phyloP scores from a whole-genome alignment of 83 land plant species.

The Diphasiastrum complanatum region DNA sequence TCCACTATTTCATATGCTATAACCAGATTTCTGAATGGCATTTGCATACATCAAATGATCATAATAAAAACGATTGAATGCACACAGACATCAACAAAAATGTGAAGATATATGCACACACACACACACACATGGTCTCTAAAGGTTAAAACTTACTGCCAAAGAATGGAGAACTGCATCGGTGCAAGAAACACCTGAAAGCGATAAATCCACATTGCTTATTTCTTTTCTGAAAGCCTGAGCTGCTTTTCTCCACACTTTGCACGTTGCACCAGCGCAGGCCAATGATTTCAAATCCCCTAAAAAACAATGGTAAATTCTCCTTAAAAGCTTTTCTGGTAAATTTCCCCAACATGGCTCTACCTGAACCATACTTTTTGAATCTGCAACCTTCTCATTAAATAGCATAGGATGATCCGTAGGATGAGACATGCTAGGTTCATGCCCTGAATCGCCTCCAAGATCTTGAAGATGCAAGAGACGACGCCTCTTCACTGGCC shows the following conservation, averaged over 20 bases:
- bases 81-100: background rate
- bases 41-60: background rate
- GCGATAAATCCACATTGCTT: conserved; percentile 53
- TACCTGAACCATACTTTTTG: background rate
- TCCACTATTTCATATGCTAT: no score
- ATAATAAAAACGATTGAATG: background rate
- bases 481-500: background rate
- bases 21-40: no score
- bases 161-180: conserved; percentile 43
- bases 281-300: conserved; percentile 60
- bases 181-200: conserved; percentile 43
- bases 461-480: background rate
- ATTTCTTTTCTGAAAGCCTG: conserved; percentile 36
- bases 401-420: background rate
- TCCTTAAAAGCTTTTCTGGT: conserved; percentile 36
- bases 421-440: background rate
- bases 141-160: conserved; percentile 38
- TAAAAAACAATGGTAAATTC: conserved; percentile 56
- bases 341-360: conserved; percentile 45
- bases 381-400: background rate
- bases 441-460: background rate
- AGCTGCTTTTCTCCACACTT: conserved; percentile 56
- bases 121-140: background rate
- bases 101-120: background rate
- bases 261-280: conserved; percentile 66